A percentile compares a stretch with the other conserved stretches of the same genome.
phyloP scores from a whole-genome alignment of 202 grass and related monocot genomes.

The Schoenoplectus triqueter region DNA sequence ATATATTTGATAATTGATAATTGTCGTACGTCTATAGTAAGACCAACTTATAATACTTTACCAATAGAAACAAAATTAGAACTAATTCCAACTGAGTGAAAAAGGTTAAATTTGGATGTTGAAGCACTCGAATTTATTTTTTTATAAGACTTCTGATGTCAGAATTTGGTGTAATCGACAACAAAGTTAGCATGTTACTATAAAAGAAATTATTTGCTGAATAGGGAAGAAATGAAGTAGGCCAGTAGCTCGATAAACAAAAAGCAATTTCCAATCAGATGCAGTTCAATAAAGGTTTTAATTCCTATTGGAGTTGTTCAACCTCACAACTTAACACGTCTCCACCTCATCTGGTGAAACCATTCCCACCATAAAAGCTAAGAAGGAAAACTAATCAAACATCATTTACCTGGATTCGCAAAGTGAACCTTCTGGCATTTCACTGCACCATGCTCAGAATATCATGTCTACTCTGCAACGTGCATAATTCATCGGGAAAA shows the following conservation, averaged over 20 bases:
- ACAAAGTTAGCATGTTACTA: not conserved
- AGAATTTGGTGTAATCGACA: not conserved
- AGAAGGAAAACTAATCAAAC: no score
- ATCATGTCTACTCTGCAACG: not conserved
- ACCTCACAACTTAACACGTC: not conserved
- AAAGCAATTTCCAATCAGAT: not conserved
- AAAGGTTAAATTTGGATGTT: not conserved
- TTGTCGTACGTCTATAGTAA: not conserved
- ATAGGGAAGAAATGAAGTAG: not conserved
- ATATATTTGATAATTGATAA: not conserved
- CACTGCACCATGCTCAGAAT: not conserved
- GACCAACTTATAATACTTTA: not conserved
- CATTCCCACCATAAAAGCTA: not conserved
- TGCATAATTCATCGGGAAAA: not conserved
- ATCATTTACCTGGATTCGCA: not conserved
- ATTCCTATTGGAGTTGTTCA: not conserved
- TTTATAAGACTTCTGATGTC: not conserved
- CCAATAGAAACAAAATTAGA: not conserved
- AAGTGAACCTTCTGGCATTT: not conserved
- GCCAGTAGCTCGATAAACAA: not conserved
- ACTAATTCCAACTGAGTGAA: not conserved
- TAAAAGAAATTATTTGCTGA: not conserved
- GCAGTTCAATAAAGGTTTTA: not conserved
- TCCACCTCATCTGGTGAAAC: not conserved
- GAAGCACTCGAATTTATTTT: not conserved